phyloP scores from a whole-genome alignment of 2,329 filamentous ascomycete genomes.

The Fusarium verrucosum region DNA sequence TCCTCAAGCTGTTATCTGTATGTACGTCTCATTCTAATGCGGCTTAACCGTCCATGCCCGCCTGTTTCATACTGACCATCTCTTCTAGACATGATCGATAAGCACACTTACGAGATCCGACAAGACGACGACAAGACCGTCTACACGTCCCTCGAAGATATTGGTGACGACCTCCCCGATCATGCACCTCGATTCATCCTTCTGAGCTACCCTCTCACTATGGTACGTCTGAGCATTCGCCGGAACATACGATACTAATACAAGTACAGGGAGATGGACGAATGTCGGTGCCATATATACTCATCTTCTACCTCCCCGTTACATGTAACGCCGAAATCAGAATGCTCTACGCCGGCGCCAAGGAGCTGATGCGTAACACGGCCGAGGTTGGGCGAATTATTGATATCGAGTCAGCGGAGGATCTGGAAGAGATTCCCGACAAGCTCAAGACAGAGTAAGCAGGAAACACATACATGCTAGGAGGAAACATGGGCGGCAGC shows the following conservation, averaged over 20 bases:
- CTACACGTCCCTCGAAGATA: conserved; percentile 81
- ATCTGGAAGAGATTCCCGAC: conserved; percentile 81
- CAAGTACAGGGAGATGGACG: conserved; percentile 76
- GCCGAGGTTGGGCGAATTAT: conserved; percentile 89
- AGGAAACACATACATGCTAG: not conserved
- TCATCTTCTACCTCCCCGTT: conserved; percentile 92
- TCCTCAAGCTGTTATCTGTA: conserved; percentile 95
- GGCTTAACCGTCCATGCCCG: not conserved
- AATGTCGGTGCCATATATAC: conserved; percentile 88
- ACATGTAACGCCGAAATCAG: conserved; percentile 87
- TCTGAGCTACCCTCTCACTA: conserved; percentile 87
- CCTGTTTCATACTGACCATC: conserved; percentile 22
- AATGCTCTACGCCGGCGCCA: conserved; percentile 96
- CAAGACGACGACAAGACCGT: conserved; percentile 79
- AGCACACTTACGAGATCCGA: conserved; percentile 87
- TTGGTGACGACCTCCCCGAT: conserved; percentile 90
- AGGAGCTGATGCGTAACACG: conserved; percentile 93
- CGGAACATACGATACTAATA: conserved; percentile 22
- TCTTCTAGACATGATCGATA: conserved; percentile 85
- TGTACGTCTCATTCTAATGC: conserved; percentile 53
- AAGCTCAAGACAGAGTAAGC: conserved; percentile 55
- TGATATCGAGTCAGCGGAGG: conserved; percentile 82
- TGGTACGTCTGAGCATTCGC: conserved; percentile 64
- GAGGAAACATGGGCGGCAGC: not conserved
- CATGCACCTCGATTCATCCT: conserved; percentile 90